Conservation (phyloP, 805 yeast genomes). For the Kuraishia hungarica region DNA sequence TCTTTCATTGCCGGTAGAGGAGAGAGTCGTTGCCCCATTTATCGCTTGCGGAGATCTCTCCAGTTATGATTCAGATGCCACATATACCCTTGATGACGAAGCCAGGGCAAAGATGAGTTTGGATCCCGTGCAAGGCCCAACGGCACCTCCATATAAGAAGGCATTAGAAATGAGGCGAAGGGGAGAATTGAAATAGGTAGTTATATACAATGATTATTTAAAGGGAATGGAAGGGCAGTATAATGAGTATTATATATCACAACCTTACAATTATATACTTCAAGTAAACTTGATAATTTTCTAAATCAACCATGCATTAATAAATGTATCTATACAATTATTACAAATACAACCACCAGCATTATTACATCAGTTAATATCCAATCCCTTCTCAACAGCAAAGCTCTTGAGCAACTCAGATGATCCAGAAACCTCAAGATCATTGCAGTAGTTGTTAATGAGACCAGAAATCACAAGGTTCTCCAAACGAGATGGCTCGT, state of each 20-base stretch:
- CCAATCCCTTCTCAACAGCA: conserved; percentile 47
- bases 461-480: conserved; percentile 61
- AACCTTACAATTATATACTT: too few species aligned
- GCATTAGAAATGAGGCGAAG: conserved; percentile 82
- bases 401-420: conserved; percentile 56
- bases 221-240: background rate
- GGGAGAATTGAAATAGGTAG: conserved; percentile 38
- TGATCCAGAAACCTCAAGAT: conserved; percentile 62
- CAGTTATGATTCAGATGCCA: conserved; percentile 91
- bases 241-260: too few species aligned
- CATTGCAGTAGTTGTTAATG: conserved; percentile 62
- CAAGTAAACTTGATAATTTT: too few species aligned
- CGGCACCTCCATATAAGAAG: conserved; percentile 93
- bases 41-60: conserved; percentile 91
- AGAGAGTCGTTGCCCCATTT: conserved; percentile 79
- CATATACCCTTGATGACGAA: conserved; percentile 51
- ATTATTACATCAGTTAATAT: conserved; percentile 10
- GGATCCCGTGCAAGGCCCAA: conserved; percentile 92
- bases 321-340: background rate
- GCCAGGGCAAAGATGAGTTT: conserved; percentile 37
- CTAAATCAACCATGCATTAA: background rate
- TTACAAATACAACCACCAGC: background rate
- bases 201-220: background rate
- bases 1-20: conserved; percentile 46
- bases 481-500: conserved; percentile 69